phyloP scores from a whole-genome alignment of 148 eudicot species.

The Camellia sinensis region DNA sequence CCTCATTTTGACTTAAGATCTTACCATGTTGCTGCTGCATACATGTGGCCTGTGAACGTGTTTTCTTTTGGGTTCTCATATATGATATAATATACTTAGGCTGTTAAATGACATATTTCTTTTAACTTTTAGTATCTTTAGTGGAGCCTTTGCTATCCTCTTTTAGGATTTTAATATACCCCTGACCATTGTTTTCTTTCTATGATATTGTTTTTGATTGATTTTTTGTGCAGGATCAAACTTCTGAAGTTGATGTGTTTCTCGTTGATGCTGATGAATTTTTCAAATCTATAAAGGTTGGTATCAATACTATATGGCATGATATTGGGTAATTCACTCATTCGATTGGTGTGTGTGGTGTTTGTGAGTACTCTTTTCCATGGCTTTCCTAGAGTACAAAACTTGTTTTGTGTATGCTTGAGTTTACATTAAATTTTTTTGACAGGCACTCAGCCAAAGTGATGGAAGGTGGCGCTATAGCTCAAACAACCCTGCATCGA shows the following conservation, averaged over 20 bases:
- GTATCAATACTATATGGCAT: constrained; percentile 6
- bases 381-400: neutral
- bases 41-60: neutral
- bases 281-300: constrained; percentile 80
- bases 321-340: neutral
- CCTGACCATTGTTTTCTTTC: neutral
- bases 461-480: constrained; percentile 98
- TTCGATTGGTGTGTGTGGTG: neutral
- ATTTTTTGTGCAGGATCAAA: constrained; percentile 48
- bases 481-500: constrained; percentile 79
- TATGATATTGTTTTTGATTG: neutral
- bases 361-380: neutral
- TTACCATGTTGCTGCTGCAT: neutral
- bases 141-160: neutral
- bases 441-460: constrained; percentile 87
- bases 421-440: constrained; percentile 18
- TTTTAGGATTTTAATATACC: neutral
- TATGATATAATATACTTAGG: neutral
- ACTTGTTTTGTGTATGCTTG: constrained; percentile 19
- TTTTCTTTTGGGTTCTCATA: neutral
- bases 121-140: neutral
- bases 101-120: neutral
- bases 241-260: constrained; percentile 55
- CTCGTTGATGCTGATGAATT: constrained; percentile 62
- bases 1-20: neutral